Evolutionary conservation across 1,284 basidiomycete genomes (phyloP).

Genomic region (Tylopilus orsonianus): DNA sequence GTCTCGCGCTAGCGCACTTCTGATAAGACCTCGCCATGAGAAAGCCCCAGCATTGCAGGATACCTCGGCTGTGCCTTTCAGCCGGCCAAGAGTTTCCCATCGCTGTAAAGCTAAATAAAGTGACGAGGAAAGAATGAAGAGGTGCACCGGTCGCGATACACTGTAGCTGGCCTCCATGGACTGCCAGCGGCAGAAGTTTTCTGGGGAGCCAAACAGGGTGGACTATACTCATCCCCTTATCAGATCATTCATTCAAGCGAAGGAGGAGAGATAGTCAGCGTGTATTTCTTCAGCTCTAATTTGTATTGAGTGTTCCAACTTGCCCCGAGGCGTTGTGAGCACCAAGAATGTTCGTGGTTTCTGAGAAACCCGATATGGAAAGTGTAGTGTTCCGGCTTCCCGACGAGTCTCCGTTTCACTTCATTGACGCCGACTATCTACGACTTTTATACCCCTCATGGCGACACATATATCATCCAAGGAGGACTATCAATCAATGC

Average conservation of each 20-base stretch:
- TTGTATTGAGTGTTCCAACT: not conserved
- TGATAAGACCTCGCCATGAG: conserved; percentile 11
- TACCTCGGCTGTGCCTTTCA: not conserved
- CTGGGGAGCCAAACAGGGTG: not conserved
- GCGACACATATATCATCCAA: conserved; percentile 41
- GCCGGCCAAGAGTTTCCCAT: not conserved
- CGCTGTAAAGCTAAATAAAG: conserved; percentile 3
- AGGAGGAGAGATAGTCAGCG: not conserved
- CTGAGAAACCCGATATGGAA: conserved; percentile 26
- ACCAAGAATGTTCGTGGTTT: not conserved
- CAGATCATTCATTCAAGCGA: too few species aligned
- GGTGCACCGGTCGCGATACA: not conserved
- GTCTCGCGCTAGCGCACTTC: not conserved
- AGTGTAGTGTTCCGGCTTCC: conserved; percentile 17
- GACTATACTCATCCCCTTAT: too few species aligned
- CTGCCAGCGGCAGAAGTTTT: not conserved
- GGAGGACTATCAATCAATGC: conserved; percentile 55
- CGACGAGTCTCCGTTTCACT: not conserved
- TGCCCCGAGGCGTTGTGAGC: not conserved
- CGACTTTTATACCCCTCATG: conserved; percentile 32
- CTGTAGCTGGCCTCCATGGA: not conserved
- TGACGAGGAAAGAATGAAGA: conserved; percentile 1
- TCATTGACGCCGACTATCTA: not conserved
- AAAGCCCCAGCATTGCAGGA: not conserved
- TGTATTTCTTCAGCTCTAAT: not conserved